Evolutionary conservation across 2,329 filamentous ascomycete genomes (phyloP), one percentile per base, ranked within the genome.

Genomic region (Arthrobotrys entomopaga): DNA sequence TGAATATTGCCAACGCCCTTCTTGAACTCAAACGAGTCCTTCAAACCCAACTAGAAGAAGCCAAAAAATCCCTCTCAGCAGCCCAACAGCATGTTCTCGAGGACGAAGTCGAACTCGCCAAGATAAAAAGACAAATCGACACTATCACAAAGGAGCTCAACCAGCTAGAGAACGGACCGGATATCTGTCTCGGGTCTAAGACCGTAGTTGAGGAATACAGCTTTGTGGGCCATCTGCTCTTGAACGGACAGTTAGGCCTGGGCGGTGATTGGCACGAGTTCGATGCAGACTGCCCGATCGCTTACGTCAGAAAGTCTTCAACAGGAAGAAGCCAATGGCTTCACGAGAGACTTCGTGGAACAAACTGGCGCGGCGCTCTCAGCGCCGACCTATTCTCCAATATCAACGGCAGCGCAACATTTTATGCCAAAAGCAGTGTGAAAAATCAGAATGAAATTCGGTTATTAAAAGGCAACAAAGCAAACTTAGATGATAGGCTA

Each of bases 291-390:
- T 59, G 58, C 20, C 65, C 56, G 0, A 69, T 69, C 34, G 57
- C 38, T 2, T 56, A 61, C n/a, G 50, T 61, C 42, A 53, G 20
- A 69, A 69, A 61, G n/a, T 69, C 65, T 6, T 38, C 38, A 1
- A 69, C 48, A 1, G 65, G 65, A 1, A n/a, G 65, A 13, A 69
- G 65, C 8, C 40, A 24, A 40, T 69, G 65, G 65, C 38, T 54
- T 13, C 29, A 53, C 20, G 64, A 67, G 34, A 60, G 29, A 16
- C 24, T 53, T 4, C 26, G 40, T 16, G 64, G 64, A 20, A 46
- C 29, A 4, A 38, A 34, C 10, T 67, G 54, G 64, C 34, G 20
- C 1, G 64, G 54, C 1, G 15, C 22, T 1, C 26, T 67, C 22
- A 38, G 42, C 4, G 46, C 64, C 2, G 64, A 56, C 1, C 20